Conservation (phyloP, 495 filamentous ascomycete species). For the Aspergillus egyptiacus region DNA sequence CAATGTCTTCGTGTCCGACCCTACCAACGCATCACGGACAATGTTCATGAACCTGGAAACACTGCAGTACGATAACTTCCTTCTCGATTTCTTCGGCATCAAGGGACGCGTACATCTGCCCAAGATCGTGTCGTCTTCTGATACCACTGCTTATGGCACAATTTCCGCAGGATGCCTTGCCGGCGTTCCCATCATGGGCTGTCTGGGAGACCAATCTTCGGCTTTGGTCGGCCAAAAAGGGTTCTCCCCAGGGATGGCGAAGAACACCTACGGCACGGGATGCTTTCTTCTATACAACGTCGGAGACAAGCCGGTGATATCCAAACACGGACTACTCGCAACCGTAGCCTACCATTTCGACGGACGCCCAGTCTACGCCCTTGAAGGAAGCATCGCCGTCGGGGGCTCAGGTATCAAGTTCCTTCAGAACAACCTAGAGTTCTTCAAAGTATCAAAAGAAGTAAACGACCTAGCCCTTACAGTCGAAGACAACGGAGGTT, state of each 20-base stretch:
- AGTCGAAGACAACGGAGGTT: constrained; percentile 82
- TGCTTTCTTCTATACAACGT: constrained; percentile 96
- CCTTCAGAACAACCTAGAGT: constrained; percentile 77
- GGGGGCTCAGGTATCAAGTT: constrained; percentile 87
- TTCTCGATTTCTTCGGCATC: constrained; percentile 79
- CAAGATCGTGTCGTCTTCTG: constrained; percentile 80
- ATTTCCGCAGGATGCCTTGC: constrained; percentile 59
- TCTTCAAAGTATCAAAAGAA: constrained; percentile 66
- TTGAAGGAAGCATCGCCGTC: constrained; percentile 93
- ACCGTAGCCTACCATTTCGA: constrained; percentile 79
- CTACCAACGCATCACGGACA: constrained; percentile 88
- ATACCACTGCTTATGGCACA: constrained; percentile 63
- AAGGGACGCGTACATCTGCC: constrained; percentile 67
- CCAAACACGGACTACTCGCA: constrained; percentile 80
- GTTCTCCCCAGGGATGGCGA: constrained; percentile 81
- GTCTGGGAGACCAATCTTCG: constrained; percentile 88
- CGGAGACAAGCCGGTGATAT: constrained; percentile 82
- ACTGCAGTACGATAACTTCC: constrained; percentile 74
- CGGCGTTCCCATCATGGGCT: constrained; percentile 73
- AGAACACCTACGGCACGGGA: constrained; percentile 95
- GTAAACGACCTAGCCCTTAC: constrained; percentile 74
- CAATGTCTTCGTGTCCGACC: constrained; percentile 77
- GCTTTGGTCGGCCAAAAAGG: constrained; percentile 90
- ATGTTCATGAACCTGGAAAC: constrained; percentile 94
- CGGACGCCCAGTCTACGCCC: constrained; percentile 73